Base-by-base conservation (phyloP, 2,329 filamentous ascomycete genomes). In the Spiromastix sp. region DNA sequence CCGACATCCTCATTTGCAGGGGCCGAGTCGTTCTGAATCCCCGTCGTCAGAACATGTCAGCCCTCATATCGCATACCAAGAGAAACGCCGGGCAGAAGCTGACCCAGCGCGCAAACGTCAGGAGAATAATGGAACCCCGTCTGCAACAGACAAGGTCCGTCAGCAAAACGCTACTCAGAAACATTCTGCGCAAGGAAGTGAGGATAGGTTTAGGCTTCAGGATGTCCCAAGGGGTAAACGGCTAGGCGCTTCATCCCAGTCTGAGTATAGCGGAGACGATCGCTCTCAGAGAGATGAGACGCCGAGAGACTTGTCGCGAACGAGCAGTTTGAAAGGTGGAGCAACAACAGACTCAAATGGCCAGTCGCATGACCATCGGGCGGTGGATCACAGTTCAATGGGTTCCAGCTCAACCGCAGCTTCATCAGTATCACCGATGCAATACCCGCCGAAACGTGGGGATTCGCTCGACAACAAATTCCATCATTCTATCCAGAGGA, bases 31-130 rank as follows among this genome's bases (percentile, higher is more conserved):
- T 34, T 44, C 43, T 13, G 45, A 46, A 17, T 42, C 42, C 9
- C 42, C 43, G 13, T 20, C 36, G n/a, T 47, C 45, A 27, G 61
- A 51, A 33, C 54, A 64, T 40, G 72, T 77, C 2, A 86, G 84
- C 11, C 85, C 86, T n/a, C 86, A 94, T 51, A 93, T 93, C 48
- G 82, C 85, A 15, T 93, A 86, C 54, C 85, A 93, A 55, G 85
- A 93, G 50, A 91, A 87, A 58, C 75, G 76, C 2, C 74, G 82
- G 4, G 78, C 77, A 1, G 74, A 77, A 2, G 32, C 33, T 10
- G 52, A 53, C 21, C 30, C 47, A 6, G 34, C 38, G 25, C 50
- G 48, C 13, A 55, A 51, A 47, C 50, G 52, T 22, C 47, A 51
- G 42, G 48, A 55, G 17, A 51, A 45, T 4, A 22, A 34, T 6